Percentiles rank a stretch among this genome's conserved stretches.
Conservation (phyloP, 208 protist species). For the Wallacemonas collosoma region DNA sequence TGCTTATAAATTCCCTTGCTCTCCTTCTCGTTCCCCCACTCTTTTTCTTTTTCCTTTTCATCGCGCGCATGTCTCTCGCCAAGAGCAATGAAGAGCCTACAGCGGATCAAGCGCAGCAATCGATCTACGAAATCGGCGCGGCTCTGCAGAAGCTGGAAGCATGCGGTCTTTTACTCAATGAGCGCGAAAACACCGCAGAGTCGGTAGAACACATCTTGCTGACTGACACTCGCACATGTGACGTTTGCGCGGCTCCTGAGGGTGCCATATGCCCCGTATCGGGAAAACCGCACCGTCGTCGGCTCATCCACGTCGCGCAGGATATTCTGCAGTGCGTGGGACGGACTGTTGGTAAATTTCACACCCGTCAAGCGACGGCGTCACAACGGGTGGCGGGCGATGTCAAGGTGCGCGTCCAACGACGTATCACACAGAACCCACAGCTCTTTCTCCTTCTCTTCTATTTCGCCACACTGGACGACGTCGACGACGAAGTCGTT, state of each 20-base stretch:
- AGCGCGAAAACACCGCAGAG: slow-evolving; percentile 28
- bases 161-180: slow-evolving; percentile 51
- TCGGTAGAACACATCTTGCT: slow-evolving; percentile 75
- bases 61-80: background rate
- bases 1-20: background rate
- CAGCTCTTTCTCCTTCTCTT: slow-evolving; percentile 74
- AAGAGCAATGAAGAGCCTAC: background rate
- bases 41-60: slow-evolving; percentile 11
- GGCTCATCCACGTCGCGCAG: slow-evolving; percentile 64
- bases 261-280: slow-evolving; percentile 47
- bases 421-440: slow-evolving; percentile 66
- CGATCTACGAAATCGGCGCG: slow-evolving; percentile 28
- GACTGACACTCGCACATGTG: slow-evolving; percentile 69
- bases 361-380: slow-evolving; percentile 53
- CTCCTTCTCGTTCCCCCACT: slow-evolving; percentile 20
- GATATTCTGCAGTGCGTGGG: slow-evolving; percentile 63
- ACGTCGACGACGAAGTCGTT: slow-evolving; percentile 21
- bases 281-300: slow-evolving; percentile 64
- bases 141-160: slow-evolving; percentile 48
- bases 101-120: background rate
- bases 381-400: slow-evolving; percentile 57
- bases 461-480: slow-evolving; percentile 54
- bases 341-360: slow-evolving; percentile 44
- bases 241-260: slow-evolving; percentile 42
- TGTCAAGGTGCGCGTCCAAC: slow-evolving; percentile 57